phyloP scores from a whole-genome alignment of 2,329 filamentous ascomycete genomes.

The Teratosphaeria gauchensis region DNA sequence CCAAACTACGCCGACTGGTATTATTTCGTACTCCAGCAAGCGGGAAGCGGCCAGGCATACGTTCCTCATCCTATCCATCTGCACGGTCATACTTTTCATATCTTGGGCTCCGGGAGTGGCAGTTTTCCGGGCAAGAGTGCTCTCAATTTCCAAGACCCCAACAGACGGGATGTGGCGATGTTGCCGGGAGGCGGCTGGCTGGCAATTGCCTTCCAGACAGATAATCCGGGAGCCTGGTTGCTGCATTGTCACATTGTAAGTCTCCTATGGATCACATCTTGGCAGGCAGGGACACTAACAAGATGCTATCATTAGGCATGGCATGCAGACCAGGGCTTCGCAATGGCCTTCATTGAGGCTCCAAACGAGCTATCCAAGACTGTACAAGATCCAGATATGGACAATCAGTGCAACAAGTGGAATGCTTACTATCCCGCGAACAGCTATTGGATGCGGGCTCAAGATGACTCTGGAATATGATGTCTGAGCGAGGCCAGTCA shows the following conservation, averaged over 20 bases:
- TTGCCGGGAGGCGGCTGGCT: slow-evolving; percentile 19
- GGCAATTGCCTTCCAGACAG: slow-evolving; percentile 19
- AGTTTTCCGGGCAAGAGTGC: slow-evolving; percentile 4
- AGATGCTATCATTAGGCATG: background rate
- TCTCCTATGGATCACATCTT: background rate
- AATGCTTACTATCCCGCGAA: background rate
- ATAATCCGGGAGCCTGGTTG: slow-evolving; percentile 24
- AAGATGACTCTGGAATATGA: background rate
- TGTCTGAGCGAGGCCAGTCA: background rate
- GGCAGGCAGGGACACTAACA: background rate
- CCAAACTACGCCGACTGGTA: background rate
- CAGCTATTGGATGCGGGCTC: background rate
- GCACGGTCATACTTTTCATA: slow-evolving; percentile 35
- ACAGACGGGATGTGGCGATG: slow-evolving; percentile 21
- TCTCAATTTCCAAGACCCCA: slow-evolving; percentile 21
- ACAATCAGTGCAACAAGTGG: background rate
- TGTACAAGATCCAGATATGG: background rate
- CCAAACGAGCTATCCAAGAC: background rate
- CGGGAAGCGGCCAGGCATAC: background rate
- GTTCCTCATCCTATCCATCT: slow-evolving; percentile 11
- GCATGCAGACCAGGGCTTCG: background rate
- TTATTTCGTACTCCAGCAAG: background rate
- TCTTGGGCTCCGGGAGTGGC: slow-evolving; percentile 18
- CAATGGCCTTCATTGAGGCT: background rate
- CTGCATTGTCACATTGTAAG: slow-evolving; percentile 3